These are phyloP conservation scores for Hyaloscypha finlandica DNA, from an alignment of 495 filamentous ascomycete genomes.

Conservation along the genomic window DNA sequence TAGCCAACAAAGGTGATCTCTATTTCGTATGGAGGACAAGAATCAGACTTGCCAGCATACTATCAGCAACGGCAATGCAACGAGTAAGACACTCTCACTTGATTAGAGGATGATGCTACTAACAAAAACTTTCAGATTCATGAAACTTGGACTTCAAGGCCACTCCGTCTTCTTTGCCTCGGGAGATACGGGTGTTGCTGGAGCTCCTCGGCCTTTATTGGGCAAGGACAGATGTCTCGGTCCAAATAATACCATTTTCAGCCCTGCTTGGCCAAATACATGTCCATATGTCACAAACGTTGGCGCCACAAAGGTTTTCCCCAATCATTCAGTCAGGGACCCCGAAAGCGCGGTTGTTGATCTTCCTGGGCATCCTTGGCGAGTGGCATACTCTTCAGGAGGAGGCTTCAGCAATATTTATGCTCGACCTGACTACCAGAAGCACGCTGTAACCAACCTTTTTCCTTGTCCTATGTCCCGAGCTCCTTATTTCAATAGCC, in stretches of 20 bases:
- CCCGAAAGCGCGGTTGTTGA: slow-evolving; percentile 36
- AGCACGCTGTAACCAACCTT: slow-evolving; percentile 30
- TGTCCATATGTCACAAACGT: slow-evolving; percentile 45
- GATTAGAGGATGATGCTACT: neutral
- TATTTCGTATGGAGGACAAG: slow-evolving; percentile 56
- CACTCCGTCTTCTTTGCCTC: slow-evolving; percentile 39
- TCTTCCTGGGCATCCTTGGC: slow-evolving; percentile 24
- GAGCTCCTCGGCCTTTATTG: slow-evolving; percentile 13
- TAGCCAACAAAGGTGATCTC: slow-evolving; percentile 57
- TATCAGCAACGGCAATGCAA: slow-evolving; percentile 62
- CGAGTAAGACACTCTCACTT: slow-evolving; percentile 35
- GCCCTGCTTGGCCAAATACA: slow-evolving; percentile 26
- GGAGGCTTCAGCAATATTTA: slow-evolving; percentile 74
- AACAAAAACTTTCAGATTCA: slow-evolving; percentile 18
- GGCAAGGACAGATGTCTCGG: slow-evolving; percentile 31
- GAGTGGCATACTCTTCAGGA: slow-evolving; percentile 44
- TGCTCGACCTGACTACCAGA: slow-evolving; percentile 57
- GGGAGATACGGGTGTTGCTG: slow-evolving; percentile 44
- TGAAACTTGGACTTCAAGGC: slow-evolving; percentile 46
- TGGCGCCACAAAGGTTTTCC: slow-evolving; percentile 39
- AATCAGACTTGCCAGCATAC: slow-evolving; percentile 50
- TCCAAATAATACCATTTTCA: slow-evolving; percentile 18
- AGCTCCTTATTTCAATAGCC: too few relatives aligned
- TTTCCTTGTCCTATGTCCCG: too few relatives aligned
- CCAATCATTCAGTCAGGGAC: slow-evolving; percentile 29